Conservation (phyloP, 352 stramenopile species). For the Pythium brachiatum region DNA sequence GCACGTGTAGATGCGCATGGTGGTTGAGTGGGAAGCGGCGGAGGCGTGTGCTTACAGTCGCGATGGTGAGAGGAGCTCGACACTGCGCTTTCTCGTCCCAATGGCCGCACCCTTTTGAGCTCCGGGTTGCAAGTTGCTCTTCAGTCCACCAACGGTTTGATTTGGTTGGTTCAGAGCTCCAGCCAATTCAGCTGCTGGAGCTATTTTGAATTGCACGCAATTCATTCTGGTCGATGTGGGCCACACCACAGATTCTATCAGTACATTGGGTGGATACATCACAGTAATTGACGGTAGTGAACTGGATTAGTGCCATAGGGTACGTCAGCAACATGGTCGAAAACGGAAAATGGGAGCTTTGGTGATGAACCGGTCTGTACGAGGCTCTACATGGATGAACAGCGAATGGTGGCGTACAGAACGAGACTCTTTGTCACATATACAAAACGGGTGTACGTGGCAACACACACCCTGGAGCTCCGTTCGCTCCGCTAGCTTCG, state of each 20-base stretch:
- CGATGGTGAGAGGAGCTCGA: not conserved
- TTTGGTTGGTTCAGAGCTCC: slow-evolving; percentile 30
- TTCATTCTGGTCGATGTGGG: slow-evolving; percentile 11
- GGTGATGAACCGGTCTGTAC: no score
- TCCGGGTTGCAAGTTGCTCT: slow-evolving; percentile 11
- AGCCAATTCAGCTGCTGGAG: slow-evolving; percentile 6
- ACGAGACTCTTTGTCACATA: not conserved
- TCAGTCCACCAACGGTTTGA: slow-evolving; percentile 25
- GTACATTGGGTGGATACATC: not conserved
- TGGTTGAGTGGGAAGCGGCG: not conserved
- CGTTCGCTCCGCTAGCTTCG: not conserved
- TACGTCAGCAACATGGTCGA: not conserved
- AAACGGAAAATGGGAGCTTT: not conserved
- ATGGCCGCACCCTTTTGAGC: slow-evolving; percentile 11
- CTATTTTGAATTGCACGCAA: slow-evolving; percentile 24
- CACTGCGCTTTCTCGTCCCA: slow-evolving; percentile 4
- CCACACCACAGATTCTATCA: slow-evolving; percentile 10
- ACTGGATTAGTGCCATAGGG: not conserved
- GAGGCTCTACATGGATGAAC: not conserved
- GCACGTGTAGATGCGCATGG: slow-evolving; percentile 98
- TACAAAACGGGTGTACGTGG: slow-evolving; percentile 1
- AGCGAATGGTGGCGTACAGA: not conserved
- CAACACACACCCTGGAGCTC: not conserved
- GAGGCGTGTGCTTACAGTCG: not conserved
- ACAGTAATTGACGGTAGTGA: not conserved